A percentile compares a stretch with the other conserved stretches of the same genome.
Evolutionary conservation across 2,329 filamentous ascomycete genomes (phyloP).

Genomic region (Trichoderma polysporum): DNA sequence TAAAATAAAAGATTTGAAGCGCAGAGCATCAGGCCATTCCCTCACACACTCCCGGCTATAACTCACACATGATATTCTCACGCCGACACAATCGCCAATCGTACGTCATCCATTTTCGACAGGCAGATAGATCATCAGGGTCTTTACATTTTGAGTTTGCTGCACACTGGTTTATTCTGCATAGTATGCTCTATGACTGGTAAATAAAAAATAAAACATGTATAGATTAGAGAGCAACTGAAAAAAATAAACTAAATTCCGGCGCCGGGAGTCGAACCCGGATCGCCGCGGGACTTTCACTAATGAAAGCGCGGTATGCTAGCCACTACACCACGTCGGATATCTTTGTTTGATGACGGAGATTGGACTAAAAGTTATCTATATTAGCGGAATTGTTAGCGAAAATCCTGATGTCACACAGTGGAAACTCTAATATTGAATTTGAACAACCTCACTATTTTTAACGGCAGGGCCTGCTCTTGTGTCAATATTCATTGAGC

Average conservation of each 20-base stretch:
- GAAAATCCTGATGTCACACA: background rate
- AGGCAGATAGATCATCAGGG: background rate
- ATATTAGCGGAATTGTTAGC: background rate
- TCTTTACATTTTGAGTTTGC: background rate
- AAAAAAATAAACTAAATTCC: constrained; percentile 15
- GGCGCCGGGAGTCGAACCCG: constrained; percentile 23
- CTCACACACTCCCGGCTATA: no score
- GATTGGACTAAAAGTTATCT: background rate
- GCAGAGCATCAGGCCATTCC: no score
- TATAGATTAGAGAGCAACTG: background rate
- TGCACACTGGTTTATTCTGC: background rate
- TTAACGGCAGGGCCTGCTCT: no score
- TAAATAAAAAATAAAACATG: background rate
- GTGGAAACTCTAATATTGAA: background rate
- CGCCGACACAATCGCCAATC: no score
- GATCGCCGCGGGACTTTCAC: constrained; percentile 20
- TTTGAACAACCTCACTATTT: background rate
- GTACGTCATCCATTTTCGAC: no score
- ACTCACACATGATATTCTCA: no score
- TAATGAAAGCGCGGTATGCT: constrained; percentile 22
- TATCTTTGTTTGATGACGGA: constrained; percentile 7
- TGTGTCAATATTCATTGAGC: background rate
- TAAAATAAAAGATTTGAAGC: no score
- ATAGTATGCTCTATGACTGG: background rate
- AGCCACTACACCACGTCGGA: constrained; percentile 23